These are phyloP conservation scores for Naumovozyma castellii DNA, from an alignment of 805 yeast genomes.

Conservation along the genomic window DNA sequence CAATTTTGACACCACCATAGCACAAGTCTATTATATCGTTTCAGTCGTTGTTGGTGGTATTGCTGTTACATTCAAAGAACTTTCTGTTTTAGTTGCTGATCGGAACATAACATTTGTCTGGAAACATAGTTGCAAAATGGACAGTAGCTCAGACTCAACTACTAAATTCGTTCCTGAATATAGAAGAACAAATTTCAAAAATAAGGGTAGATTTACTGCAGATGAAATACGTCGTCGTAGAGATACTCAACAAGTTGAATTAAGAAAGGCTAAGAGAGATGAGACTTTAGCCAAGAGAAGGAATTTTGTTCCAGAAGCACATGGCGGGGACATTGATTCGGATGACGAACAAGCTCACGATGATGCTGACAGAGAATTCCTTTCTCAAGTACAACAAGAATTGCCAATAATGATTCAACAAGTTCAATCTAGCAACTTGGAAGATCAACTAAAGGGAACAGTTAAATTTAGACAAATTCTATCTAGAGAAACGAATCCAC, in stretches of 20 bases:
- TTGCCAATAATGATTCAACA: conserved; percentile 75
- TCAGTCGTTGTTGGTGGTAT: too few relatives aligned
- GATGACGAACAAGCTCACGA: conserved; percentile 34
- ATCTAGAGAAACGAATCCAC: conserved; percentile 88
- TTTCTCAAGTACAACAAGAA: conserved; percentile 38
- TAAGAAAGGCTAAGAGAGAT: conserved; percentile 89
- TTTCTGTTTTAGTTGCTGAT: too few relatives aligned
- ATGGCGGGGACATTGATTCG: conserved; percentile 43
- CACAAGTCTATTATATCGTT: too few relatives aligned
- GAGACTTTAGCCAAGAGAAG: conserved; percentile 87
- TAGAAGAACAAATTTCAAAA: conserved; percentile 88
- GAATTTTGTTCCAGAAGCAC: conserved; percentile 43
- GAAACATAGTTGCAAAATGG: not conserved
- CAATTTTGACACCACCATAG: too few relatives aligned
- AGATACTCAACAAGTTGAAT: conserved; percentile 89
- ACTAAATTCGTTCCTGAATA: conserved; percentile 87
- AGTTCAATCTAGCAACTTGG: conserved; percentile 61
- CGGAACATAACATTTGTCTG: too few relatives aligned
- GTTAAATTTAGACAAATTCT: conserved; percentile 82
- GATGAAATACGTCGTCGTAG: conserved; percentile 94
- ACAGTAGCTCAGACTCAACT: not conserved
- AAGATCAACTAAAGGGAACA: conserved; percentile 74
- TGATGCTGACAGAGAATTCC: conserved; percentile 34
- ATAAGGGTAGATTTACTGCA: conserved; percentile 80
- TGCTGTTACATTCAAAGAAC: too few relatives aligned